Percentiles rank a stretch among this genome's conserved stretches.
Evolutionary conservation across 73 alveolate species (phyloP).

Genomic region (Paramecium primaurelia): DNA sequence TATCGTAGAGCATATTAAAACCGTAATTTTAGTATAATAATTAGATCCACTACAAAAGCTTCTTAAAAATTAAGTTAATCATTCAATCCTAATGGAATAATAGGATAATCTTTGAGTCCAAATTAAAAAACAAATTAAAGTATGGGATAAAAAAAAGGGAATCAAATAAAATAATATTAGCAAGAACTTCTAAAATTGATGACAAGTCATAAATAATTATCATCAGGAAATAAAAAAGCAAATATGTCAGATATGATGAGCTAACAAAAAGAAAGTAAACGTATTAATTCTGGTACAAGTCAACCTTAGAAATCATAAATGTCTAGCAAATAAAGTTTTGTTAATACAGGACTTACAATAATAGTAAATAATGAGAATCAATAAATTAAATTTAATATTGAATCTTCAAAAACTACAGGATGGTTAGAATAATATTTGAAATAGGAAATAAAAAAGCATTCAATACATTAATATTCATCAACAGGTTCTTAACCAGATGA

Average conservation of each 20-base stretch:
- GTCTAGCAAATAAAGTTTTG: neutral
- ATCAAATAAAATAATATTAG: neutral
- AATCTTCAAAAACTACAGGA: neutral
- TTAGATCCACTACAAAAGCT: neutral
- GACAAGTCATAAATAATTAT: constrained; percentile 18
- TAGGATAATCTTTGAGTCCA: neutral
- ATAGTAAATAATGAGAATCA: neutral
- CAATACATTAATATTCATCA: neutral
- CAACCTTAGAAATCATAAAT: neutral
- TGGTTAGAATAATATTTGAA: neutral
- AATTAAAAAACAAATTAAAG: constrained; percentile 2
- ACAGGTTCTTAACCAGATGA: constrained; percentile 46
- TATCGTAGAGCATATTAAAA: neutral
- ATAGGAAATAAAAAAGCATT: neutral
- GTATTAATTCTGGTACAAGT: neutral
- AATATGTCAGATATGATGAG: neutral
- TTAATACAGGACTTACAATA: neutral
- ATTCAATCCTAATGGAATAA: constrained; percentile 2
- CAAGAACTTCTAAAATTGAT: constrained; percentile 2
- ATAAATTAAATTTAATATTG: neutral
- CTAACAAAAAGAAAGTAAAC: neutral
- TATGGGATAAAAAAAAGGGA: neutral
- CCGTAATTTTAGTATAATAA: neutral
- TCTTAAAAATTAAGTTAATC: neutral
- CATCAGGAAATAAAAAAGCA: neutral